phyloP scores from a whole-genome alignment of 163 green algal species.

The Smithsoniella earleae region DNA sequence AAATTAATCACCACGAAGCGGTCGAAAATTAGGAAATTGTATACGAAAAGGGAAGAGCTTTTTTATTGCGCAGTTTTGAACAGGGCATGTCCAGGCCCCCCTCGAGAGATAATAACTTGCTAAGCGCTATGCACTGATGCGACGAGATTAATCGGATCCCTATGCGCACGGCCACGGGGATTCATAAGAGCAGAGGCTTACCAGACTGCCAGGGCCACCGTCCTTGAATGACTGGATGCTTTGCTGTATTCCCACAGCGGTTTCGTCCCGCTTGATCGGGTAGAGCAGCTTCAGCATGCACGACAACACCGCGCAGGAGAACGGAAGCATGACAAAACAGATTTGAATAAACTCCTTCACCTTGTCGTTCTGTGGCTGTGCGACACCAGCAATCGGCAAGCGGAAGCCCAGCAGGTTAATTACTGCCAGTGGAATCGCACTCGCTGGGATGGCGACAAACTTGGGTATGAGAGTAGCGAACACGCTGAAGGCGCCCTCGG shows the following conservation, averaged over 20 bases:
- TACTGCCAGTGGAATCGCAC: constrained; percentile 35
- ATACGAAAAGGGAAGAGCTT: no score
- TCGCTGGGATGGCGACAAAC: constrained; percentile 40
- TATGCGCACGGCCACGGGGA: no score
- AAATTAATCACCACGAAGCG: no score
- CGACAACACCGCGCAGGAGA: constrained; percentile 30
- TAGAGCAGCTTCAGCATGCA: constrained; percentile 37
- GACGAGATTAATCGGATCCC: no score
- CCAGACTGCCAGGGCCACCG: no score
- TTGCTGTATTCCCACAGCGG: neutral
- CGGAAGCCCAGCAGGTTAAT: constrained; percentile 40
- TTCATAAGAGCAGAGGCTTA: no score
- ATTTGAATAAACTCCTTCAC: constrained; percentile 35
- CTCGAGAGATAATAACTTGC: no score
- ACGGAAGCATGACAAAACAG: constrained; percentile 36
- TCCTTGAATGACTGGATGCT: constrained; percentile 30
- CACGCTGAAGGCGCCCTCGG: constrained; percentile 36
- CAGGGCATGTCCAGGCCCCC: no score
- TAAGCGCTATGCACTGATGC: no score
- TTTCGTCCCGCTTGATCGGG: constrained; percentile 34
- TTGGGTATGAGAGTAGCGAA: constrained; percentile 42
- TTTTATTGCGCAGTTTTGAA: no score
- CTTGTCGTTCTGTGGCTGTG: constrained; percentile 29
- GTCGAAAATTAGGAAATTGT: no score
- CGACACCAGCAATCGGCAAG: constrained; percentile 32